These are phyloP conservation scores for Aspergillus ibericus DNA, from an alignment of 2,329 filamentous ascomycete species.

Conservation along the genomic window DNA sequence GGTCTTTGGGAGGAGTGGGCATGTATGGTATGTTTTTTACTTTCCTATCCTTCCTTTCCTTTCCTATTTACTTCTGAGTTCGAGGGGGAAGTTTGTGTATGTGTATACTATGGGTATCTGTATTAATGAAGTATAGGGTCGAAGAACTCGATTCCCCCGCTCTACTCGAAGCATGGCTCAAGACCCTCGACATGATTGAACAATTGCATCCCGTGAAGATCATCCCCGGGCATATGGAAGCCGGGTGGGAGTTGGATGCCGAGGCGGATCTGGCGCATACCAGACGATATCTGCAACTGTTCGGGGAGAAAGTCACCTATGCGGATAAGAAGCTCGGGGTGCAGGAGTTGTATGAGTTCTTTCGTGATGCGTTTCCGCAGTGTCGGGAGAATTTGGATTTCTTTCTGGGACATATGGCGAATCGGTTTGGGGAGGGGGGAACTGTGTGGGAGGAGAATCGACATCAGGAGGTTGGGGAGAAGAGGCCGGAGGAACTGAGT, in stretches of 20 bases:
- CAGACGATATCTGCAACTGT: conserved; percentile 30
- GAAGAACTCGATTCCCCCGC: conserved; percentile 31
- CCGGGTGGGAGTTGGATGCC: conserved; percentile 29
- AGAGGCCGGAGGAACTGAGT: conserved; percentile 15
- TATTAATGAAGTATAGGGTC: conserved; percentile 19
- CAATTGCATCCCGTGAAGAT: conserved; percentile 29
- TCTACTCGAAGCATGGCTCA: conserved; percentile 27
- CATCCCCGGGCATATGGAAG: conserved; percentile 30
- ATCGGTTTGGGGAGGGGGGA: conserved; percentile 34
- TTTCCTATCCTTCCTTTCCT: neutral
- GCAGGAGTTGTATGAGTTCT: conserved; percentile 30
- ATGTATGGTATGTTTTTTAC: conserved; percentile 25
- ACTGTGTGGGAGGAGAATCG: conserved; percentile 35
- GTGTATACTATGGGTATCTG: too few relatives aligned
- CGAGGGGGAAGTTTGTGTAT: too few relatives aligned
- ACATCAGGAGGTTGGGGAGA: conserved; percentile 24
- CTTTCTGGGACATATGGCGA: conserved; percentile 35
- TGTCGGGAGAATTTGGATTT: conserved; percentile 35
- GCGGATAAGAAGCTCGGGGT: conserved; percentile 26
- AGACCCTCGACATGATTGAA: conserved; percentile 28
- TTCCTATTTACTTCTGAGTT: neutral
- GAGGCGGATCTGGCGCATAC: conserved; percentile 30
- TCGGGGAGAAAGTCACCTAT: conserved; percentile 29
- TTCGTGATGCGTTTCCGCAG: conserved; percentile 30
- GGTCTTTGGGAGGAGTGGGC: conserved; percentile 33